A percentile compares a stretch with the other conserved stretches of the same genome.
phyloP scores from a whole-genome alignment of 495 filamentous ascomycete species.

The Viridothelium virens region DNA sequence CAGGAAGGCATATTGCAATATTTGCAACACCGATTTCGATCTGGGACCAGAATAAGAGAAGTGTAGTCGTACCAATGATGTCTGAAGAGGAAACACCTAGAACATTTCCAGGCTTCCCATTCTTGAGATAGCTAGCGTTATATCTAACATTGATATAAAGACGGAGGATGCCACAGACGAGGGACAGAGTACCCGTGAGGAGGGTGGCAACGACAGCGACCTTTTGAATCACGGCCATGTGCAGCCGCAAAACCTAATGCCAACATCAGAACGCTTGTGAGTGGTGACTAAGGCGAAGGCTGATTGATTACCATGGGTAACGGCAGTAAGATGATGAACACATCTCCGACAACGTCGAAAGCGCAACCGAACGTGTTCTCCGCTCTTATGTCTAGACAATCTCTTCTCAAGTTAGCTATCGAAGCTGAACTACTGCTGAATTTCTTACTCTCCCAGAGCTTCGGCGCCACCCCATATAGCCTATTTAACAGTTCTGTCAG shows the following conservation, averaged over 20 bases:
- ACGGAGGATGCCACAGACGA: constrained; percentile 8
- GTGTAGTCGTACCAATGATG: not conserved
- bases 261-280: not conserved
- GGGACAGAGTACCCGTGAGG: not conserved
- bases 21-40: not conserved
- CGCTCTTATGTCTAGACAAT: not conserved
- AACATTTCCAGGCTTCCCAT: not conserved
- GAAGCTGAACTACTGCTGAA: no score
- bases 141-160: constrained; percentile 4
- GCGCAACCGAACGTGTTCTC: not conserved
- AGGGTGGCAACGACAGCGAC: not conserved
- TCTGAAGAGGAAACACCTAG: not conserved
- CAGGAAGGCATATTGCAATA: not conserved
- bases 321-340: not conserved
- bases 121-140: not conserved
- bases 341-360: not conserved
- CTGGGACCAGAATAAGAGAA: constrained; percentile 2
- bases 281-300: not conserved
- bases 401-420: not conserved
- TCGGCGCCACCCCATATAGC: not conserved
- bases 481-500: no score
- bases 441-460: no score
- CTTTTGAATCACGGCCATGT: not conserved
- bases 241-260: not conserved
- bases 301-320: not conserved